Base-by-base conservation (phyloP, 192 early-diverging fungal species). In the Gaertneriomyces semiglobifer region DNA sequence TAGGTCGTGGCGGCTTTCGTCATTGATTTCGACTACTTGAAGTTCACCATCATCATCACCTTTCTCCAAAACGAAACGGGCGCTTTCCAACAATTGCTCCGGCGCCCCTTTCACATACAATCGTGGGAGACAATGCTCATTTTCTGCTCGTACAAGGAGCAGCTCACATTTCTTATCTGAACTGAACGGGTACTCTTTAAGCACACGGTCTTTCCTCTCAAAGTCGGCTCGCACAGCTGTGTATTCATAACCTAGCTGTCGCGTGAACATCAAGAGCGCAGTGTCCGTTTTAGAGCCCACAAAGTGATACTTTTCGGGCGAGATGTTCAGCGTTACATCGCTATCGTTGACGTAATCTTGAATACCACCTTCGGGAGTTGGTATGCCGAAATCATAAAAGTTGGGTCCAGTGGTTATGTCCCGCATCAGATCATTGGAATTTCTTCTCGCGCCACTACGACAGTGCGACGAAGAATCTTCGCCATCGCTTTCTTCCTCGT, bases 21-120 rank as follows among this genome's bases (percentile, higher is more conserved):
- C 55, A 9, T 57, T 39, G 12, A 18, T 50, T 2, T 50, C 48
- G 48, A n/a, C 18, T 3, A 50, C 48, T n/a, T 12, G 48, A 1
- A n/a, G 12, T 0, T 50, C 48, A 50, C 12, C 48, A 12, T 18
- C 48, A 50, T n/a, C 48, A 50, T 50, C 48, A 50, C 18, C 48
- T 18, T n/a, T 18, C 11, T 50, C 48, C 48, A 12, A 12, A 50
- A 50, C 48, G 18, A 50, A n/a, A 50, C 11, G 18, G 12, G 11
- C 48, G 39, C 55, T 39, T 8, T 16, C 53, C 14, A 83, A 62
- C 44, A 83, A 60, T 33, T 77, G 79, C 61, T 83, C 81, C 14
- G 80, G 74, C 12, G 81, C 81, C 20, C 81, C 81, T 61, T 83
- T 83, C 46, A 75, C 54, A 46, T 83, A 76, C 9, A 83, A 69